phyloP scores from a whole-genome alignment of 73 alveolate genomes.

The Blepharisma japonicum region DNA sequence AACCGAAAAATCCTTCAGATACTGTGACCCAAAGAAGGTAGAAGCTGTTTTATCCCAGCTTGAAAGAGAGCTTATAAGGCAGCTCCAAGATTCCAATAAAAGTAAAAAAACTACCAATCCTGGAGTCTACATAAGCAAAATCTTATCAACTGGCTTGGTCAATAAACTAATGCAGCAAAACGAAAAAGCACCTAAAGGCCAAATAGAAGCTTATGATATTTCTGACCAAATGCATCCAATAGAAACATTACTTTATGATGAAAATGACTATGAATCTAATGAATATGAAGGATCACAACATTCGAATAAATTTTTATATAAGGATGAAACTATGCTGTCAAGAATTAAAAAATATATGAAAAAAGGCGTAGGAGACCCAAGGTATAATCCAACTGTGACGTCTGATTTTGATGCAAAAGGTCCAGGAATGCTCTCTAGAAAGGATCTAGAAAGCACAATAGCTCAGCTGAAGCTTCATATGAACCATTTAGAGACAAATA shows the following conservation, averaged over 20 bases:
- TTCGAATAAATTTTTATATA: no score
- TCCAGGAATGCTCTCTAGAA: not conserved
- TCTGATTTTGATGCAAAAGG: not conserved
- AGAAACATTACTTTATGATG: not conserved
- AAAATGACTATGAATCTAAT: not conserved
- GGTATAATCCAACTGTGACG: not conserved
- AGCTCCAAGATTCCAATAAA: constrained; percentile 1
- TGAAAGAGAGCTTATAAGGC: constrained; percentile 8
- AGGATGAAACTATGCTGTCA: not conserved
- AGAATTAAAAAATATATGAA: not conserved
- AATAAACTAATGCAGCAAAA: constrained; percentile 4
- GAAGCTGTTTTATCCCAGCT: constrained; percentile 19
- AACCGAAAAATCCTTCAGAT: constrained; percentile 12
- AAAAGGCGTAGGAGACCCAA: constrained; percentile 5
- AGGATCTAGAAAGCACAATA: constrained; percentile 2
- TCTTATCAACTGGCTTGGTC: not conserved
- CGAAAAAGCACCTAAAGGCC: not conserved
- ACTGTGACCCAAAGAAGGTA: constrained; percentile 24
- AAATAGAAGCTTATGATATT: not conserved
- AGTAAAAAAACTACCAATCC: not conserved
- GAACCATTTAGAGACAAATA: constrained; percentile 14
- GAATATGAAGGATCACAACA: no score
- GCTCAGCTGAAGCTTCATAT: constrained; percentile 21
- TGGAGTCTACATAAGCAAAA: not conserved
- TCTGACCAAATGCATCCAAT: not conserved